A percentile compares a stretch with the other conserved stretches of the same genome.
These are phyloP conservation scores for Crotalaria pallida DNA, from an alignment of 306 rosid species.

Conservation along the genomic window DNA sequence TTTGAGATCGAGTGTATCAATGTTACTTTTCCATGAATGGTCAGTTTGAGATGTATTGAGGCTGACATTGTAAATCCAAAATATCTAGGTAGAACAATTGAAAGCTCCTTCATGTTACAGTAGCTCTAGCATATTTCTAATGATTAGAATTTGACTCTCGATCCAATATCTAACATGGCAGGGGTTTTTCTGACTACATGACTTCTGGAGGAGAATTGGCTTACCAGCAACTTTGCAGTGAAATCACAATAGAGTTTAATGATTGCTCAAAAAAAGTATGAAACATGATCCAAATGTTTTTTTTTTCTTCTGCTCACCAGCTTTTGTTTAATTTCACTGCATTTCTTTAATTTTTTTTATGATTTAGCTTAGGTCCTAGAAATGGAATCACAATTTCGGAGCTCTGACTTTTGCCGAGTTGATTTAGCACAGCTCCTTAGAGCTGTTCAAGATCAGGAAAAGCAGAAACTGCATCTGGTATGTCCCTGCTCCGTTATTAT, in stretches of 20 bases:
- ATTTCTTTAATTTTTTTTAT: slow-evolving; percentile 26
- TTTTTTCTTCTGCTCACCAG: neutral
- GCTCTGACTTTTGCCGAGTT: slow-evolving; percentile 47
- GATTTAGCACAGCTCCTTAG: slow-evolving; percentile 83
- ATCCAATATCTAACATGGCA: slow-evolving; percentile 27
- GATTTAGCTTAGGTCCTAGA: slow-evolving; percentile 58
- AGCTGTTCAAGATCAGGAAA: slow-evolving; percentile 84
- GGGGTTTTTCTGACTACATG: slow-evolving; percentile 73
- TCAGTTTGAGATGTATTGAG: neutral
- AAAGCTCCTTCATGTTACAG: neutral
- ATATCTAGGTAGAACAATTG: neutral
- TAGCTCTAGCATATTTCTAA: neutral
- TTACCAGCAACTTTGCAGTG: slow-evolving; percentile 73
- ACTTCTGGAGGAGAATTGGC: slow-evolving; percentile 58
- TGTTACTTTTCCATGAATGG: neutral
- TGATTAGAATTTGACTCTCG: neutral
- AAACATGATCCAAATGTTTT: slow-evolving; percentile 9
- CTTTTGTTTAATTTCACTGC: slow-evolving; percentile 2
- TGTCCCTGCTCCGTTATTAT: slow-evolving; percentile 3
- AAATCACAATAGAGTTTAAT: slow-evolving; percentile 70
- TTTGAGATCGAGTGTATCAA: neutral
- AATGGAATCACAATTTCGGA: slow-evolving; percentile 55
- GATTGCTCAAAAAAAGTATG: slow-evolving; percentile 75
- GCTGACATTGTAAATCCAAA: neutral
- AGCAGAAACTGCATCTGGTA: slow-evolving; percentile 77